A percentile compares a stretch with the other conserved stretches of the same genome.
Evolutionary conservation across 768 basidiomycete species (phyloP).

Genomic region (Naganishia antarctica): DNA sequence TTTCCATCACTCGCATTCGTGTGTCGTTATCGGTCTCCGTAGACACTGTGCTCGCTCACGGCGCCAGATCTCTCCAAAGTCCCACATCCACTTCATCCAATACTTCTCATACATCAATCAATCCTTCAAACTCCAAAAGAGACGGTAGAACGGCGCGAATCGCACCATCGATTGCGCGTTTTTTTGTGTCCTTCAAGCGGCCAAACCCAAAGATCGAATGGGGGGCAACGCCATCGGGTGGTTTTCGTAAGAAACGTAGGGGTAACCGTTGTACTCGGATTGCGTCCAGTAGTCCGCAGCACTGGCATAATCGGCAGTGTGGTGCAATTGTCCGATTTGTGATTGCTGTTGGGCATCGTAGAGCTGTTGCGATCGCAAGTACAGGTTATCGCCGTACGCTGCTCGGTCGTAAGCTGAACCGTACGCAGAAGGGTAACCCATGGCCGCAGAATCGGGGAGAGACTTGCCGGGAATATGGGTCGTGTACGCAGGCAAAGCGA

Average conservation of each 20-base stretch:
- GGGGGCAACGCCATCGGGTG: constrained; percentile 23
- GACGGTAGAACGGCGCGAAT: background rate
- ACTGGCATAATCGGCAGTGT: background rate
- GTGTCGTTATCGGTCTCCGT: constrained; percentile 1
- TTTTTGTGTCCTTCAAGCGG: constrained; percentile 6
- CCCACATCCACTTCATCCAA: background rate
- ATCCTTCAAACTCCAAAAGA: constrained; percentile 6
- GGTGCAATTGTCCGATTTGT: background rate
- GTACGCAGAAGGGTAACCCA: constrained; percentile 9
- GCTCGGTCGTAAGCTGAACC: constrained; percentile 15
- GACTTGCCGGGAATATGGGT: constrained; percentile 7
- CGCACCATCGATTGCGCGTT: background rate
- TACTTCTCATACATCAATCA: constrained; percentile 14
- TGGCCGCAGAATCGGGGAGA: constrained; percentile 6
- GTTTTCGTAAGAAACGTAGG: constrained; percentile 16
- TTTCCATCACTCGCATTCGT: constrained; percentile 3
- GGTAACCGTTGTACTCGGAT: constrained; percentile 15
- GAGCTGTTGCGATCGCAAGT: constrained; percentile 22
- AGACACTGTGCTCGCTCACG: constrained; percentile 8
- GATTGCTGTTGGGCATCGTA: constrained; percentile 8
- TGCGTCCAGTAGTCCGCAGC: constrained; percentile 5
- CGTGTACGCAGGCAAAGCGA: constrained; percentile 4
- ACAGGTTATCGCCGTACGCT: constrained; percentile 12
- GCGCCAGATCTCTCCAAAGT: background rate
- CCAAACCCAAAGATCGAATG: constrained; percentile 16